A percentile compares a stretch with the other conserved stretches of the same genome.
phyloP scores from a whole-genome alignment of 2,329 filamentous ascomycete genomes.

The Exophiala calicioides region DNA sequence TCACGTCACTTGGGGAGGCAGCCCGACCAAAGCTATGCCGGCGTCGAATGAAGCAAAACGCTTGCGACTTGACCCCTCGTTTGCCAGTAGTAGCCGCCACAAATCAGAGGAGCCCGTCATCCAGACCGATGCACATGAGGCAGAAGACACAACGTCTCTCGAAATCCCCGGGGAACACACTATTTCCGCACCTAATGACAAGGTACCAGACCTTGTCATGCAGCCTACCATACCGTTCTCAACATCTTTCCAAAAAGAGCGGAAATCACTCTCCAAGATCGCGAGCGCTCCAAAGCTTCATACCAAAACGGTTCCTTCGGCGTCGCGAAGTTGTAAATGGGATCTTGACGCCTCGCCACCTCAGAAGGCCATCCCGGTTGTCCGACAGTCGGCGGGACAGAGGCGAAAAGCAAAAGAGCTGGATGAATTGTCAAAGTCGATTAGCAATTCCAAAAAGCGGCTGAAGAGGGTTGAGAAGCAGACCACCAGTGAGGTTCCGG shows the following conservation, averaged over 20 bases:
- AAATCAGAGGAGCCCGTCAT: too few relatives aligned
- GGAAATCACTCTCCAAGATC: conserved; percentile 9
- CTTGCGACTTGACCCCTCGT: too few relatives aligned
- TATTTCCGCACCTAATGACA: too few relatives aligned
- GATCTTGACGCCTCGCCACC: conserved; percentile 43
- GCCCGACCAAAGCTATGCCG: not conserved
- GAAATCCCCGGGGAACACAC: not conserved
- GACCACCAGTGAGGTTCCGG: not conserved
- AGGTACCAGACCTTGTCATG: not conserved
- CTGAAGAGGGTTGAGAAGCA: not conserved
- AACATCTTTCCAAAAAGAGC: not conserved
- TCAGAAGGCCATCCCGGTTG: conserved; percentile 12
- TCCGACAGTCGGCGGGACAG: conserved; percentile 1
- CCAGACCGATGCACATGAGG: too few relatives aligned
- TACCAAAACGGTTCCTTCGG: conserved; percentile 41
- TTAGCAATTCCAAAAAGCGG: not conserved
- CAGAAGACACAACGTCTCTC: too few relatives aligned
- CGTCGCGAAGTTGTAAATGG: conserved; percentile 44
- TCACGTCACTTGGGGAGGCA: conserved; percentile 1
- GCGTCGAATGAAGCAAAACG: not conserved
- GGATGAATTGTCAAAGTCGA: not conserved
- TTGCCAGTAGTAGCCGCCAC: too few relatives aligned
- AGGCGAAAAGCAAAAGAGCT: conserved; percentile 15
- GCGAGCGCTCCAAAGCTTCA: conserved; percentile 11
- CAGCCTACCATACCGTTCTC: not conserved